Evolutionary conservation across 805 yeast species (phyloP).

Genomic region (Myxozyma udenii): DNA sequence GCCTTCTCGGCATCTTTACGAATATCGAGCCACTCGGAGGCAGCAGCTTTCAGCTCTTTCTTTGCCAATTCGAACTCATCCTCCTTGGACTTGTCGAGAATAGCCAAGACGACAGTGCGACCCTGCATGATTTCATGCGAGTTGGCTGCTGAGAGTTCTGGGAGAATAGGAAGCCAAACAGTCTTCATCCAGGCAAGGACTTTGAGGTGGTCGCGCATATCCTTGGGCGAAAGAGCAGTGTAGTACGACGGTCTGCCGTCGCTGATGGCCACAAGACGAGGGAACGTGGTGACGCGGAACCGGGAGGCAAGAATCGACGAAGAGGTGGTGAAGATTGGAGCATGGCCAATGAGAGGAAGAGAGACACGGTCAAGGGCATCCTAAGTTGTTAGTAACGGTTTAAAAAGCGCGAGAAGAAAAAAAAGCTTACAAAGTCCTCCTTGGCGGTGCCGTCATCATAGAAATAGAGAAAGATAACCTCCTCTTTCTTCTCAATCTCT

Average conservation of each 20-base stretch:
- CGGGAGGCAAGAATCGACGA: slow-evolving; percentile 33
- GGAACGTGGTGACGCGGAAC: slow-evolving; percentile 35
- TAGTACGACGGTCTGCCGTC: slow-evolving; percentile 33
- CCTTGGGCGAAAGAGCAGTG: slow-evolving; percentile 37
- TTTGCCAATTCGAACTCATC: slow-evolving; percentile 31
- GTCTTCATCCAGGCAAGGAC: slow-evolving; percentile 37
- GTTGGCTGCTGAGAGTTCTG: slow-evolving; percentile 40
- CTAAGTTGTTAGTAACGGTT: slow-evolving; percentile 1
- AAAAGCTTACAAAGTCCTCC: slow-evolving; percentile 39
- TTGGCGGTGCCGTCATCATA: slow-evolving; percentile 40
- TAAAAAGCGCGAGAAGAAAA: background rate
- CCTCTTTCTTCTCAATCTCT: slow-evolving; percentile 32
- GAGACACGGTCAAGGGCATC: slow-evolving; percentile 39
- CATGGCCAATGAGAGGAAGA: slow-evolving; percentile 37
- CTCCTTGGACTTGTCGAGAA: slow-evolving; percentile 36
- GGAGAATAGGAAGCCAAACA: slow-evolving; percentile 39
- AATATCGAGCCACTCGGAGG: slow-evolving; percentile 33
- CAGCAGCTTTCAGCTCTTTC: slow-evolving; percentile 36
- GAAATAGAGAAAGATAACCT: slow-evolving; percentile 40
- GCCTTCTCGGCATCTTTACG: slow-evolving; percentile 30
- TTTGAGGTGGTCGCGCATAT: slow-evolving; percentile 36
- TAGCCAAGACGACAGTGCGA: slow-evolving; percentile 36
- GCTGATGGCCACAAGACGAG: slow-evolving; percentile 36
- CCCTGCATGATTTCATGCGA: slow-evolving; percentile 36
- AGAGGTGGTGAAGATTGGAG: slow-evolving; percentile 35